These are phyloP conservation scores for Papiliotrema nemorosa DNA, from an alignment of 1,284 basidiomycete species.

Conservation along the genomic window DNA sequence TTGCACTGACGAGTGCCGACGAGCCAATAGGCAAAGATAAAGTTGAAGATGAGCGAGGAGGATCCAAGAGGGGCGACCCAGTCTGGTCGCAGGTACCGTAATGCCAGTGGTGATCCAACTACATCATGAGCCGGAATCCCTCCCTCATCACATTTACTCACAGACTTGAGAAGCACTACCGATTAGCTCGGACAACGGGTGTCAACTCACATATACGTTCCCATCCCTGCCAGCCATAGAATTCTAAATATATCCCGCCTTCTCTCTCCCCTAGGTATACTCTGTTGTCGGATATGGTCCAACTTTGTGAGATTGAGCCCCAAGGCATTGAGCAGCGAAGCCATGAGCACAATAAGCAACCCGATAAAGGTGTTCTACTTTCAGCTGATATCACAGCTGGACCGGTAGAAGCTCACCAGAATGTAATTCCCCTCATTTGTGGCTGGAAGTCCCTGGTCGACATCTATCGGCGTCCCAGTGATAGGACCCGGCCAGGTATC, in stretches of 20 bases:
- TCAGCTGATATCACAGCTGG: background rate
- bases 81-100: slow-evolving; percentile 48
- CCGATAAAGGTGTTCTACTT: slow-evolving; percentile 48
- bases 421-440: slow-evolving; percentile 5
- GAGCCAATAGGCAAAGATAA: slow-evolving; percentile 49
- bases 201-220: slow-evolving; percentile 45
- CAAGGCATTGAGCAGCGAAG: slow-evolving; percentile 46
- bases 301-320: slow-evolving; percentile 50
- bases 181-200: slow-evolving; percentile 8
- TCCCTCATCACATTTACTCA: slow-evolving; percentile 13
- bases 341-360: slow-evolving; percentile 43
- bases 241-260: slow-evolving; percentile 43
- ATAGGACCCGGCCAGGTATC: background rate
- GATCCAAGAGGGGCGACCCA: slow-evolving; percentile 50
- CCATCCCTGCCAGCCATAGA: slow-evolving; percentile 49
- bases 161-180: slow-evolving; percentile 46
- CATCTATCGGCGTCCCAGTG: background rate
- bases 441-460: background rate
- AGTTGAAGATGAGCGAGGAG: slow-evolving; percentile 49
- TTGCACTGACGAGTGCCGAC: slow-evolving; percentile 46
- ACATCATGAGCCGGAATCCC: background rate
- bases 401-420: slow-evolving; percentile 3
- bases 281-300: slow-evolving; percentile 44
- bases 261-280: slow-evolving; percentile 38
- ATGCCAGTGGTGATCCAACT: slow-evolving; percentile 48